Evolutionary conservation across 2,329 filamentous ascomycete species (phyloP).

Genomic region (Chrysoporthe austroafricana): DNA sequence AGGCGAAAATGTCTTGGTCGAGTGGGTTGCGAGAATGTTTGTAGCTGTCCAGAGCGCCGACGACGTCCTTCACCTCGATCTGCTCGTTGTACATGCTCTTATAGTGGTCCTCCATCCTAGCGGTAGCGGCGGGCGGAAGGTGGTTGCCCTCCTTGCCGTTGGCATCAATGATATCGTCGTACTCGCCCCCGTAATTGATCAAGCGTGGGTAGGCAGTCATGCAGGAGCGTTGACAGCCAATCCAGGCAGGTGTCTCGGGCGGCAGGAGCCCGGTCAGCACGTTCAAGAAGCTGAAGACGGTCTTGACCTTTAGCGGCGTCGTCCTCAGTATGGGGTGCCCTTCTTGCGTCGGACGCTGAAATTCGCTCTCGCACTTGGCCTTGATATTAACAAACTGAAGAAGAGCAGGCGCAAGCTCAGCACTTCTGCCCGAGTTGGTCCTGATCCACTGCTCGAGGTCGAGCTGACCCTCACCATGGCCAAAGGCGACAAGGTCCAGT

Average conservation of each 20-base stretch:
- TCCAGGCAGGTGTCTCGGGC: conserved; percentile 65
- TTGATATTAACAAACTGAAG: conserved; percentile 85
- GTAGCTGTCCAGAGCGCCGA: conserved; percentile 81
- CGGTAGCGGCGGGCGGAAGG: conserved; percentile 77
- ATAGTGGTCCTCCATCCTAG: conserved; percentile 95
- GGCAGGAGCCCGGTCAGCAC: conserved; percentile 73
- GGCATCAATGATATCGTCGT: conserved; percentile 85
- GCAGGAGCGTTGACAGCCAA: conserved; percentile 81
- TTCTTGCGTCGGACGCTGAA: conserved; percentile 68
- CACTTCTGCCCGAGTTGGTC: conserved; percentile 67
- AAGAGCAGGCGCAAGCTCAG: conserved; percentile 71
- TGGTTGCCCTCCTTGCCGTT: conserved; percentile 83
- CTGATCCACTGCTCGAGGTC: conserved; percentile 83
- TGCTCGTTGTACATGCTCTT: conserved; percentile 97
- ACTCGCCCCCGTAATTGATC: conserved; percentile 95
- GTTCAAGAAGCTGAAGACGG: conserved; percentile 77
- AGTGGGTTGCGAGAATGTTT: conserved; percentile 83
- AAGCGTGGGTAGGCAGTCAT: conserved; percentile 91
- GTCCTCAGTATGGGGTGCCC: conserved; percentile 58
- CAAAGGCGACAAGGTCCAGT: conserved; percentile 82
- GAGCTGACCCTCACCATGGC: conserved; percentile 78
- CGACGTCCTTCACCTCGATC: conserved; percentile 81
- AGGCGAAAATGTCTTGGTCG: conserved; percentile 94
- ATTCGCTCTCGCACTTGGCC: conserved; percentile 76
- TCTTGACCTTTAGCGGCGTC: conserved; percentile 82